phyloP scores from a whole-genome alignment of 2,329 filamentous ascomycete genomes.

The Pseudogymnoascus verrucosus region DNA sequence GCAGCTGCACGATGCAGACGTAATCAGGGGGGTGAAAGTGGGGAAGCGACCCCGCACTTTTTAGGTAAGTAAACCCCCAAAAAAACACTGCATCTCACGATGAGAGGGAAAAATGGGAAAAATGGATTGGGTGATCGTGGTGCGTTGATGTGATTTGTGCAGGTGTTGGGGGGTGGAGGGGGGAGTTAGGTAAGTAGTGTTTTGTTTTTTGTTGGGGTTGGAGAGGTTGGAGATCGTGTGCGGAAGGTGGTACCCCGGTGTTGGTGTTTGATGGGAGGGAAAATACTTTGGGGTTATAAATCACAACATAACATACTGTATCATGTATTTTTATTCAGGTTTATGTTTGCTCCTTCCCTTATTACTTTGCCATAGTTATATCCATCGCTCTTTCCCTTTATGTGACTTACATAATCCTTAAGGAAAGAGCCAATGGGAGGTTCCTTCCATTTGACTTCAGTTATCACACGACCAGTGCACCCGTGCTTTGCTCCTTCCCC shows the following conservation, averaged over 20 bases:
- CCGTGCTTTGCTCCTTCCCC: neutral
- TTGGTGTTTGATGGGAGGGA: neutral
- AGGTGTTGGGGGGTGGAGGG: neutral
- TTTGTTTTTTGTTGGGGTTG: neutral
- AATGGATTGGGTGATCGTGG: neutral
- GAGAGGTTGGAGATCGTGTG: neutral
- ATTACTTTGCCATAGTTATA: neutral
- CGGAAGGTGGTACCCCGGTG: neutral
- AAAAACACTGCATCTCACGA: neutral
- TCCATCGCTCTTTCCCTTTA: neutral
- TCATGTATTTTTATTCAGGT: neutral
- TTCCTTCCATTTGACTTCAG: neutral
- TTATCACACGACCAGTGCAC: neutral
- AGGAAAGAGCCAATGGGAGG: neutral
- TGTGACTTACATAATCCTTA: neutral
- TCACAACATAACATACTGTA: neutral
- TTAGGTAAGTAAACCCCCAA: neutral
- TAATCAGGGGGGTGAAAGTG: neutral
- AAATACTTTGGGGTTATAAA: neutral
- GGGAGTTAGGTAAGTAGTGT: neutral
- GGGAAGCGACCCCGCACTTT: neutral
- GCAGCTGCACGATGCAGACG: neutral
- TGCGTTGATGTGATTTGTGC: neutral
- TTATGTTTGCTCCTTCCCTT: neutral
- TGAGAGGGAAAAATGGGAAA: neutral